Evolutionary conservation across 768 basidiomycete genomes (phyloP).

Genomic region (Mycena filopes): DNA sequence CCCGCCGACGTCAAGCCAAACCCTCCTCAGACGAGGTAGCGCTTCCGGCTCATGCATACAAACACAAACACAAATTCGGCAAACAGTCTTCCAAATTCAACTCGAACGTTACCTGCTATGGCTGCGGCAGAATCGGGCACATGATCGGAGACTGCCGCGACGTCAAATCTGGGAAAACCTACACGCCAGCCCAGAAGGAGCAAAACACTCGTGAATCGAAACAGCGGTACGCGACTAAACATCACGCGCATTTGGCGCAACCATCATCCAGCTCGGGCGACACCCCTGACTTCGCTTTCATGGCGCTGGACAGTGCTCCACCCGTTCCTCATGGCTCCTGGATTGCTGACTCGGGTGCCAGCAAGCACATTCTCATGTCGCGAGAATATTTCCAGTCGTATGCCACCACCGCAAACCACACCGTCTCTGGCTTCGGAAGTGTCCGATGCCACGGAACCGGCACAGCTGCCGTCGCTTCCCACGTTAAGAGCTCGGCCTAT

Average conservation of each 20-base stretch:
- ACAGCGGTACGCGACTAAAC: conserved; percentile 4
- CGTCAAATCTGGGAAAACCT: conserved; percentile 17
- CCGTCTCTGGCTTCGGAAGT: conserved; percentile 18
- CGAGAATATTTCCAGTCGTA: conserved; percentile 3
- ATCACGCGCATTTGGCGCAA: conserved; percentile 7
- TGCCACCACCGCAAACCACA: conserved; percentile 1
- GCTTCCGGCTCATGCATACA: conserved; percentile 8
- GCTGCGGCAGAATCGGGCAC: conserved; percentile 27
- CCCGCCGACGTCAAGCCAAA: conserved; percentile 29
- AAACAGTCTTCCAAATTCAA: conserved; percentile 15
- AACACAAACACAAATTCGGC: conserved; percentile 6
- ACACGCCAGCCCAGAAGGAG: conserved; percentile 14
- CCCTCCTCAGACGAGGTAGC: conserved; percentile 21
- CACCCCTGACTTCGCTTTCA: conserved; percentile 13
- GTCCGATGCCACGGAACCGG: conserved; percentile 20
- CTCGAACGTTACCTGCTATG: conserved; percentile 21
- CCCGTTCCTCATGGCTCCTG: conserved; percentile 8
- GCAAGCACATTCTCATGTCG: conserved; percentile 6
- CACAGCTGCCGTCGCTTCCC: conserved; percentile 15
- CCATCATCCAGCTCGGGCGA: conserved; percentile 8
- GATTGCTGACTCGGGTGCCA: conserved; percentile 17
- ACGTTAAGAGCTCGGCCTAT: conserved; percentile 16
- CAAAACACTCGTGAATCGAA: conserved; percentile 15
- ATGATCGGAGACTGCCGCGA: conserved; percentile 21
- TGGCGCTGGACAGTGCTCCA: conserved; percentile 2